These are phyloP conservation scores for Saksenaea oblongispora DNA, from an alignment of 371 early-diverging fungal species.

Conservation along the genomic window DNA sequence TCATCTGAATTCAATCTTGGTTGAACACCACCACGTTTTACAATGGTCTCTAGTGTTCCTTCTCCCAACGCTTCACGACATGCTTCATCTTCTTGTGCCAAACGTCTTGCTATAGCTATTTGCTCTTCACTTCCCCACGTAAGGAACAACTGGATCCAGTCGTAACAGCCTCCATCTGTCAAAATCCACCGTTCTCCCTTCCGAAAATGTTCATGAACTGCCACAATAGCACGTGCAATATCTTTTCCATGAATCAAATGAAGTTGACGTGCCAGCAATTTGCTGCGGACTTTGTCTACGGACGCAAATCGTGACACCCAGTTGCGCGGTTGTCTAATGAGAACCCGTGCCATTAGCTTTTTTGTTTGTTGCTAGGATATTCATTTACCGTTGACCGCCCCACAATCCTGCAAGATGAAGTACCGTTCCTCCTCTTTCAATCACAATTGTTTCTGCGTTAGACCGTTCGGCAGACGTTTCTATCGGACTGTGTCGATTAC, in stretches of 20 bases:
- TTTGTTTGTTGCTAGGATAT: too few relatives aligned
- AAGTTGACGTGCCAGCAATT: slow-evolving; percentile 37
- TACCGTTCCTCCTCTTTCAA: slow-evolving; percentile 36
- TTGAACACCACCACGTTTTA: slow-evolving; percentile 25
- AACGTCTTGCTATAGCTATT: slow-evolving; percentile 21
- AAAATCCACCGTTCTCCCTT: slow-evolving; percentile 44
- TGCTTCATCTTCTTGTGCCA: slow-evolving; percentile 23
- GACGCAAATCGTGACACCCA: slow-evolving; percentile 46
- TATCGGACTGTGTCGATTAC: slow-evolving; percentile 38
- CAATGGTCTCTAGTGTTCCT: slow-evolving; percentile 33
- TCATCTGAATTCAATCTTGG: slow-evolving; percentile 44
- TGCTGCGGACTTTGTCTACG: slow-evolving; percentile 29
- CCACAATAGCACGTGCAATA: slow-evolving; percentile 43
- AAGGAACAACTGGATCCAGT: slow-evolving; percentile 43
- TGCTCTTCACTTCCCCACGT: slow-evolving; percentile 43
- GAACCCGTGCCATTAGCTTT: not conserved
- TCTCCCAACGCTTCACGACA: slow-evolving; percentile 26
- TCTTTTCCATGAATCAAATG: slow-evolving; percentile 51
- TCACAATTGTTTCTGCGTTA: slow-evolving; percentile 33
- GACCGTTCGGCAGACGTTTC: slow-evolving; percentile 34
- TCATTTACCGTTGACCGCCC: slow-evolving; percentile 41
- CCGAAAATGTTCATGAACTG: slow-evolving; percentile 29
- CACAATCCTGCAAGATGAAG: slow-evolving; percentile 46
- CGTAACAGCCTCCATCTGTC: slow-evolving; percentile 42
- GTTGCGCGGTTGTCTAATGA: slow-evolving; percentile 42